These are phyloP conservation scores for Zopfia rhizophila DNA, from an alignment of 2,329 filamentous ascomycete species.

Conservation along the genomic window DNA sequence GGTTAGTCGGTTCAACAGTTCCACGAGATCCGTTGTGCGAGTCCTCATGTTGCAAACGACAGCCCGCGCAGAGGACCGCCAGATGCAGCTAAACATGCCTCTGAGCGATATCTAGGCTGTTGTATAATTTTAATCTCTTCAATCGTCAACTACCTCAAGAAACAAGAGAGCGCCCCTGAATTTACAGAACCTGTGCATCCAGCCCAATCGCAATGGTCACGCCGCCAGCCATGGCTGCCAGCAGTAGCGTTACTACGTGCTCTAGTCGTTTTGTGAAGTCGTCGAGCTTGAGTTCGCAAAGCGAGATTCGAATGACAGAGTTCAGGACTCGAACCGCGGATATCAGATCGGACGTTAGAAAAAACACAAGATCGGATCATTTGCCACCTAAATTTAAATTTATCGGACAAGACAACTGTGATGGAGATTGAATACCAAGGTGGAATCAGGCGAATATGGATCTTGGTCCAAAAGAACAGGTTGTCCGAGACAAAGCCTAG, in stretches of 20 bases:
- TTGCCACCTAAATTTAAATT: constrained; percentile 20
- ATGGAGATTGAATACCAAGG: constrained; percentile 2
- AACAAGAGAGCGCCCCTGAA: constrained; percentile 11
- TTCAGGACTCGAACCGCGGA: no score
- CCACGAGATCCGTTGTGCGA: constrained; percentile 45
- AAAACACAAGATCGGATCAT: constrained; percentile 14
- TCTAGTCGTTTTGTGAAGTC: constrained; percentile 9
- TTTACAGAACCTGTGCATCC: constrained; percentile 16
- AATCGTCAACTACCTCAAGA: constrained; percentile 2
- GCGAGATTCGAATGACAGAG: constrained; percentile 11
- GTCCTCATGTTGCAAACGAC: constrained; percentile 31
- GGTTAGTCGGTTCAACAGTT: constrained; percentile 38
- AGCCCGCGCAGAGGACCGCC: constrained; percentile 22
- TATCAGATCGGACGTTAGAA: constrained; percentile 15
- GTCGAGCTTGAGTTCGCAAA: constrained; percentile 11
- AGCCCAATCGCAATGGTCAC: constrained; percentile 16
- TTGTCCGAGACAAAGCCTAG: constrained; percentile 29
- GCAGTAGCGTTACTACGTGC: constrained; percentile 24
- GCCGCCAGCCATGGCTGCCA: constrained; percentile 30
- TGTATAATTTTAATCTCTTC: constrained; percentile 6
- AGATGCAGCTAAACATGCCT: constrained; percentile 25
- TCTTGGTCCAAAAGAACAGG: constrained; percentile 17
- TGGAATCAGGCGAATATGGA: constrained; percentile 14
- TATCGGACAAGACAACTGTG: constrained; percentile 2
- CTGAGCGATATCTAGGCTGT: constrained; percentile 17